A percentile compares a stretch with the other conserved stretches of the same genome.
These are phyloP conservation scores for Dothistroma septosporum DNA, from an alignment of 2,329 filamentous ascomycete species.

Conservation along the genomic window DNA sequence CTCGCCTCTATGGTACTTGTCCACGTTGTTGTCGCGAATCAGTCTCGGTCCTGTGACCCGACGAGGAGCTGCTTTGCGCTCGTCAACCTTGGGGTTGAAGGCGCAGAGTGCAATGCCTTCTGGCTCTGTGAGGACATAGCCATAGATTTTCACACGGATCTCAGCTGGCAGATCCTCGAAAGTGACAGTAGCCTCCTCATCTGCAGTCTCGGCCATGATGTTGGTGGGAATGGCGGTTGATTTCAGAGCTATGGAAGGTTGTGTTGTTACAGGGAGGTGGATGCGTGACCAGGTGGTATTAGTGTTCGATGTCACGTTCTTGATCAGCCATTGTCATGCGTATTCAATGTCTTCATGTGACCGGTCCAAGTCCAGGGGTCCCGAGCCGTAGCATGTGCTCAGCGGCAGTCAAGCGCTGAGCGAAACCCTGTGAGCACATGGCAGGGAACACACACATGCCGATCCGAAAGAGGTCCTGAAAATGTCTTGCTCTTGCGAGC, in stretches of 20 bases:
- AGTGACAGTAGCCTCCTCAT: neutral
- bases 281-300: neutral
- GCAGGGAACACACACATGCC: neutral
- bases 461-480: neutral
- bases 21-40: neutral
- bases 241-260: neutral
- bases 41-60: neutral
- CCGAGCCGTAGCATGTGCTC: neutral
- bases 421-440: neutral
- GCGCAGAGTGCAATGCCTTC: neutral
- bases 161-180: slow-evolving; percentile 13
- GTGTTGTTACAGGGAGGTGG: neutral
- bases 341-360: neutral
- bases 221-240: neutral
- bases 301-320: neutral
- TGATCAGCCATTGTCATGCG: neutral
- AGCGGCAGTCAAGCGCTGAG: neutral
- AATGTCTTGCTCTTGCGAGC: neutral
- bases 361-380: neutral
- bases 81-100: neutral
- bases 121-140: slow-evolving; percentile 9
- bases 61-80: neutral
- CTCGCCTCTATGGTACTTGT: neutral
- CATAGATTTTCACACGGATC: slow-evolving; percentile 15
- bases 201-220: neutral